Base-by-base conservation (phyloP, 805 yeast species). In the Yamadazyma scolyti region DNA sequence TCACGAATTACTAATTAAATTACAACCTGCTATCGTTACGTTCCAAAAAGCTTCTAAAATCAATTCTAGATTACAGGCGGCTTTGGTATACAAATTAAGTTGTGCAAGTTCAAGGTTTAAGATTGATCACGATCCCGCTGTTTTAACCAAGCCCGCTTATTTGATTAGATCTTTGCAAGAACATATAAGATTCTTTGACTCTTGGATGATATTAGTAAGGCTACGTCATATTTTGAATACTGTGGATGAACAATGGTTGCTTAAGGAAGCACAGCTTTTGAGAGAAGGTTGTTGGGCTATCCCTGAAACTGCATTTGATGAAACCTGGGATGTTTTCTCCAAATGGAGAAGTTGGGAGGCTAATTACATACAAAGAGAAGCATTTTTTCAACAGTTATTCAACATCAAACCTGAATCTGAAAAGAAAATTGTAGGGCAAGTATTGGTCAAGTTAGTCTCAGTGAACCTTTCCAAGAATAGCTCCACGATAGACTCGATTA, bases 341-440 rank as follows among this genome's bases (percentile, higher is more conserved):
- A 64, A 70, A 9, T 93, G 97, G 97, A 75, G 97, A 64, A 77
- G 78, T 37, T 89, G 97, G 97, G 98, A 90, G 46, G 80, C 83
- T 25, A 67, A 77, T 19, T 37, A 38, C 10, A 30, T 31, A 7
- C 48, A 50, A 34, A 36, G 58, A 28, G 34, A 34, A 21, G 25
- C 28, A 9, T 47, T 51, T 39, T 46, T 52, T 21, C 44, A 46
- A 18, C 9, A 32, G 14, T 9, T 40, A 3, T 39, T 42, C 21
- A 25, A 31, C 12, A 20, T 38, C 9, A 28, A 28, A 2, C 26
- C 41, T 11, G 15, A 36, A 6, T 8, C 25, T 4, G 37, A 33
- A 23, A 31, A 36, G 22, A 41, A 27, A 11, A n/a, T 20, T 8
- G 29, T 37, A 6, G 9, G 26, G 5, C 39, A 34, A 26, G 23